Base-by-base conservation (phyloP, 495 filamentous ascomycete species). In the Tuber borchii region DNA sequence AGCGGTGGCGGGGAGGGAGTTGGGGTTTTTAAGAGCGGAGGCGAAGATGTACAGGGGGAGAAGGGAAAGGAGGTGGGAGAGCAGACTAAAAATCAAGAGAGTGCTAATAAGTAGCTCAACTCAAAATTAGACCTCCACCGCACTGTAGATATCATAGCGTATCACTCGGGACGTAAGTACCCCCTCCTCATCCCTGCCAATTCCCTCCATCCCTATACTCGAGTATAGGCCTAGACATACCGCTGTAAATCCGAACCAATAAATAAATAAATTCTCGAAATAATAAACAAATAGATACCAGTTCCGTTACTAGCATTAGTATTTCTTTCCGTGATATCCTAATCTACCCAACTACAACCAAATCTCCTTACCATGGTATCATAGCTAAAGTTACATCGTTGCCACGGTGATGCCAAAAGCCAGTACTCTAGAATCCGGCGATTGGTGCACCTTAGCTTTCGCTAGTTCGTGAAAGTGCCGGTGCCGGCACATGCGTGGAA, bases 1-100 rank as follows among this genome's bases (percentile, higher is more conserved):
- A 71, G 73, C 0, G 70, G 74, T 39, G 74, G 45, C 10, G 75
- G 69, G 6, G 31, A 71, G 39, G 80, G 73, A 82, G 82, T 4
- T 73, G 83, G 82, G 17, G 78, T 75, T 71, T 84, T 80, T 31
- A 51, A 74, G 31, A 51, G 44, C 51, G 43, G 73, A 12, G 37
- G 71, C 34, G 37, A 61, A 51, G 20, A 8, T 31, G 73, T 73
- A 39, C 51, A 65, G 48, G 48, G 48, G 48, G 19, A 10, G 48
- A 56, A 26, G 22, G 22, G 48, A 9, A 26, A 26, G 8, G 48
- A 17, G 22, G 48, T 0, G 45, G 48, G 12, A 3, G 19, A 48
- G 22, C 6, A 56, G 42, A 12, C 10, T 40, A 40, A 6, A 4
- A 40, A 40, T 40, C 39, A 40, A 12, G 14, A 65, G 26, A 65